These are phyloP conservation scores for Fusarium pseudocircinatum DNA, from an alignment of 2,329 filamentous ascomycete species.

Conservation along the genomic window DNA sequence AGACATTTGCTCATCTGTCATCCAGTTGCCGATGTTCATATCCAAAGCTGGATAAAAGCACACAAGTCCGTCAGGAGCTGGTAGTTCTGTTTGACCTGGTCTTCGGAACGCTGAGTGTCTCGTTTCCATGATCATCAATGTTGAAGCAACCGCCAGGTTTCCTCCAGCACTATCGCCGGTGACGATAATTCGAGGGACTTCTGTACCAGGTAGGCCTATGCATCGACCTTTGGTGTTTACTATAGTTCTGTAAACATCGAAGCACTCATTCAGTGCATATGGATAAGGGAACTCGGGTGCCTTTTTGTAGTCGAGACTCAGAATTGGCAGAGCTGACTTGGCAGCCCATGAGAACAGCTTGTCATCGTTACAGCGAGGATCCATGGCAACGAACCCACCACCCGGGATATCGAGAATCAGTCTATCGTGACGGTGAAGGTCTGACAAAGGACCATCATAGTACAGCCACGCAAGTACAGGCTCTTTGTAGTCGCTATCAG, in stretches of 20 bases:
- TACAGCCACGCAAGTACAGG: constrained; percentile 91
- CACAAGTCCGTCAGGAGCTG: constrained; percentile 81
- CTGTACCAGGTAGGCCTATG: constrained; percentile 54
- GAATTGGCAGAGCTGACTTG: constrained; percentile 84
- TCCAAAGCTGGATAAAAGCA: constrained; percentile 91
- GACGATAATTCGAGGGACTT: constrained; percentile 54
- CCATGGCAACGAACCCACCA: constrained; percentile 96
- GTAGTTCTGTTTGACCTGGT: constrained; percentile 63
- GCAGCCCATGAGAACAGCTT: constrained; percentile 93
- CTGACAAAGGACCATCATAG: constrained; percentile 86
- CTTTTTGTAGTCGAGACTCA: constrained; percentile 85
- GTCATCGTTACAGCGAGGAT: constrained; percentile 92
- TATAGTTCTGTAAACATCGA: constrained; percentile 56
- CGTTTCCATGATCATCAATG: constrained; percentile 89
- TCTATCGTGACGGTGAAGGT: constrained; percentile 78
- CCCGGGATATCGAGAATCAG: constrained; percentile 91
- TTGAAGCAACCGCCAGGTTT: constrained; percentile 71
- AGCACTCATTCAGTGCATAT: constrained; percentile 59
- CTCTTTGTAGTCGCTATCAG: constrained; percentile 82
- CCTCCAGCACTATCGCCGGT: constrained; percentile 61
- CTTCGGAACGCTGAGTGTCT: constrained; percentile 56
- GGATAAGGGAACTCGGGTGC: constrained; percentile 63
- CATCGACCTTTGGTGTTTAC: constrained; percentile 53
- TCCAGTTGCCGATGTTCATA: constrained; percentile 99
- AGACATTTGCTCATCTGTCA: constrained; percentile 98